phyloP scores from a whole-genome alignment of 208 protist genomes.

The Acanthamoeba lenticulata region DNA sequence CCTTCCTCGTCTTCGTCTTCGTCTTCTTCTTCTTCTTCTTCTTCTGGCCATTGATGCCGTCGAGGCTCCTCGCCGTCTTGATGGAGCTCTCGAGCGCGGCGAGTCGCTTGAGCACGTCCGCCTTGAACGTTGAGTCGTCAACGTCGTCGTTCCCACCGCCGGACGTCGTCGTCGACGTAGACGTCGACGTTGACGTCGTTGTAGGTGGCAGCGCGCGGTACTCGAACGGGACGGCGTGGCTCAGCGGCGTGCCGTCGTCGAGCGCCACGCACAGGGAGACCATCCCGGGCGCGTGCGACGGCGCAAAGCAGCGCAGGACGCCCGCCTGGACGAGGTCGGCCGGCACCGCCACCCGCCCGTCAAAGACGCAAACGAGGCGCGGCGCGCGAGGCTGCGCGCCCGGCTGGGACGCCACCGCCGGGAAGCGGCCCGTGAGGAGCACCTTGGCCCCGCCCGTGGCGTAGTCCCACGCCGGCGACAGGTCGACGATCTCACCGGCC shows the following conservation, averaged over 20 bases:
- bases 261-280: constrained; percentile 1
- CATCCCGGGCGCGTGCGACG: not conserved
- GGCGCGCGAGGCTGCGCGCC: not conserved
- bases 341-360: not conserved
- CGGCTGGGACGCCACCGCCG: not conserved
- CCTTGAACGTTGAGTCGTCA: not conserved
- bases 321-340: not conserved
- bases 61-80: not conserved
- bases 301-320: not conserved
- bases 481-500: not conserved
- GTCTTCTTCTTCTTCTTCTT: not conserved
- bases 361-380: not conserved
- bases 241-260: not conserved
- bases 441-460: not conserved
- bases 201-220: not conserved
- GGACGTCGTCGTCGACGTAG: not conserved
- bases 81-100: not conserved
- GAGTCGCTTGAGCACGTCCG: not conserved
- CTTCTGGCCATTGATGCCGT: not conserved
- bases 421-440: not conserved
- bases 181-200: not conserved
- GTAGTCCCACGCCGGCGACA: constrained; percentile 29
- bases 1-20: not conserved
- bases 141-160: not conserved
- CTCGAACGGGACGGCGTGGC: not conserved